Base-by-base conservation (phyloP, 2,329 filamentous ascomycete species). In the Fusarium continuum region DNA sequence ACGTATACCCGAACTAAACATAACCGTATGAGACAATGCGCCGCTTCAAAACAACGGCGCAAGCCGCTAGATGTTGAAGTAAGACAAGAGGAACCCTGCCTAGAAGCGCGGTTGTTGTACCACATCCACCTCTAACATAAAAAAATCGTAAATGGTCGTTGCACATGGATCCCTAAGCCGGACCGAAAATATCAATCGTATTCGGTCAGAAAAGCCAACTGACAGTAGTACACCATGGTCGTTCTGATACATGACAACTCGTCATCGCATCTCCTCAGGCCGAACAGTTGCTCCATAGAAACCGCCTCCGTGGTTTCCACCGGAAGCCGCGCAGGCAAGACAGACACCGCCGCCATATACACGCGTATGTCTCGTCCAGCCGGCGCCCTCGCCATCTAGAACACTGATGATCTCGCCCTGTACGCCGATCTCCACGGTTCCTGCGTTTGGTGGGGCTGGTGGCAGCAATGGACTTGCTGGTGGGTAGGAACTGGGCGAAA, bases 331-430 rank as follows among this genome's bases (percentile, higher is more conserved):
- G 63, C 85, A 87, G 2, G 84, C 83, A 32, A 85, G 76, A 61
- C 85, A 87, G 4, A 83, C 79, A 6, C 84, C 83, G 55, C 84
- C 84, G 23, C 84, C 84, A 61, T 86, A 87, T 22, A 87, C 84
- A 22, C 83, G 80, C 14, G 84, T 87, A 70, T 87, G 85, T 31
- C 83, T 79, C 65, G 78, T 82, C 85, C 84, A 87, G 35, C 79
- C 79, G 16, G 79, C 76, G 5, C 82, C 83, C 11, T 78, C 74
- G 53, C 77, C 76, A 67, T 85, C 79, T 52, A 80, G 73, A 11
- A 80, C 75, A 8, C 80, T 81, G 34, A 85, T 76, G 51, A 83
- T 81, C 67, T 85, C 82, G 23, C 82, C 83, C 40, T 81, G 76
- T 5, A 83, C 75, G 45, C 79, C 76, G 29, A 81, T 75, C 52